Base-by-base conservation (phyloP, 345 rosid species). In the Arabis alpina region DNA sequence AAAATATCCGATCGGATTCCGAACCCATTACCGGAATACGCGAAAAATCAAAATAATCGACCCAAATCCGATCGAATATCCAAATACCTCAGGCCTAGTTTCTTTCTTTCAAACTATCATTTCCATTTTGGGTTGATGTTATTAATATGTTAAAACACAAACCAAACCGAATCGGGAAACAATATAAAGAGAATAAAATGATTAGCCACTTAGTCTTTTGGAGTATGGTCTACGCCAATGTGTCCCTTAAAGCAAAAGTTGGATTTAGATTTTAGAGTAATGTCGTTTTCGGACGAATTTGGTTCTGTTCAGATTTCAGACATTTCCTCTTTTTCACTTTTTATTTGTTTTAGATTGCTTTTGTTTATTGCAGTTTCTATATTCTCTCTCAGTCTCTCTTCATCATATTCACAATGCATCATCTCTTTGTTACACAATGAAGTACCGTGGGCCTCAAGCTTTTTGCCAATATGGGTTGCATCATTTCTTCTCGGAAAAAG, bases 271-370 rank as follows among this genome's bases (percentile, higher is more conserved):
- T 19, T 64, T 28, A 3, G 34, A 36, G 77, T 57, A 8, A 3
- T 65, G 77, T 73, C 66, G 30, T 40, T 66, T 66, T 58, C 72
- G 14, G 54, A 24, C 77, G 77, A 73, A 73, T 73, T 73, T 66
- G 72, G 72, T 73, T 73, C 72, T 51, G 53, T 66, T 58, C 48
- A 48, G 27, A 58, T 54, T 57, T 19, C 4, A 40, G 45, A 65
- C 54, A 57, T 57, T 50, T 49, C 53, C 16, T 27, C 14, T 37
- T 63, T 40, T n/a, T 19, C 15, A 16, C 57, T 9, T 25, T 1
- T 52, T n/a, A 6, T 12, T 1, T 25, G 14, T 48, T 60, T 34
- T 59, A 48, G 57, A 48, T 70, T 72, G 42, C 58, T 34, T 72
- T 64, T 57, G 36, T 64, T 55, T 13, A 64, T 40, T 49, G 66